These are phyloP conservation scores for Phytopythium boreale DNA, from an alignment of 352 stramenopile species.

Conservation along the genomic window DNA sequence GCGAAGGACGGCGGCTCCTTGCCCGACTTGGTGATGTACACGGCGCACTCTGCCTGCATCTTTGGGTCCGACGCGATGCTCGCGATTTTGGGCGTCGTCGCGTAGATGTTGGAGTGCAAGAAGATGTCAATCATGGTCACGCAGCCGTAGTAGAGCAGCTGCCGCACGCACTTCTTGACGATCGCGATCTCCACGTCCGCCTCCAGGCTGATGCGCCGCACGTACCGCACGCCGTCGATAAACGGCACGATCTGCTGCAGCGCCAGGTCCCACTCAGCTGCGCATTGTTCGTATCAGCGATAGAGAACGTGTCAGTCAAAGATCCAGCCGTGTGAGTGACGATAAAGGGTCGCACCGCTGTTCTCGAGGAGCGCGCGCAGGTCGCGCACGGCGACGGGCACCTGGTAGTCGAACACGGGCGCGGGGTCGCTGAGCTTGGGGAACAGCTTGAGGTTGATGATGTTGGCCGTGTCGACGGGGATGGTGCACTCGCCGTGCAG, in stretches of 20 bases:
- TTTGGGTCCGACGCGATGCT: constrained; percentile 52
- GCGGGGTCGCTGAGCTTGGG: constrained; percentile 66
- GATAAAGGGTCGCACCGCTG: constrained; percentile 41
- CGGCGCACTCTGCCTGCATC: constrained; percentile 69
- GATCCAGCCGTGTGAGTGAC: neutral
- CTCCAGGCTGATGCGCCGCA: constrained; percentile 88
- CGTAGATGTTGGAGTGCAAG: constrained; percentile 89
- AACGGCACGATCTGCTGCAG: constrained; percentile 89
- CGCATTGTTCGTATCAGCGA: neutral
- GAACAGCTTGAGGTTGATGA: constrained; percentile 88
- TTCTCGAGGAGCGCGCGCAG: constrained; percentile 68
- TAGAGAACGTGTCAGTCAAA: neutral
- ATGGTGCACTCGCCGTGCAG: constrained; percentile 78
- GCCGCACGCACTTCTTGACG: constrained; percentile 85
- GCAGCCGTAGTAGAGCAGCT: constrained; percentile 88
- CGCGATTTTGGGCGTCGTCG: constrained; percentile 60
- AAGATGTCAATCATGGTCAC: constrained; percentile 91
- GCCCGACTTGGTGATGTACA: constrained; percentile 78
- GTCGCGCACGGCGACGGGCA: constrained; percentile 79
- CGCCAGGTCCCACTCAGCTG: constrained; percentile 85
- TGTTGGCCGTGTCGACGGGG: constrained; percentile 76
- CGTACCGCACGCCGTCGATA: constrained; percentile 89
- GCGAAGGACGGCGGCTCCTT: constrained; percentile 52
- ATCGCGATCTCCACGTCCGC: constrained; percentile 86
- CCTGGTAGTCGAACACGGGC: constrained; percentile 79